Evolutionary conservation across 805 yeast genomes (phyloP), one percentile per base, ranked within the genome.

Genomic region (Pichia insulana): DNA sequence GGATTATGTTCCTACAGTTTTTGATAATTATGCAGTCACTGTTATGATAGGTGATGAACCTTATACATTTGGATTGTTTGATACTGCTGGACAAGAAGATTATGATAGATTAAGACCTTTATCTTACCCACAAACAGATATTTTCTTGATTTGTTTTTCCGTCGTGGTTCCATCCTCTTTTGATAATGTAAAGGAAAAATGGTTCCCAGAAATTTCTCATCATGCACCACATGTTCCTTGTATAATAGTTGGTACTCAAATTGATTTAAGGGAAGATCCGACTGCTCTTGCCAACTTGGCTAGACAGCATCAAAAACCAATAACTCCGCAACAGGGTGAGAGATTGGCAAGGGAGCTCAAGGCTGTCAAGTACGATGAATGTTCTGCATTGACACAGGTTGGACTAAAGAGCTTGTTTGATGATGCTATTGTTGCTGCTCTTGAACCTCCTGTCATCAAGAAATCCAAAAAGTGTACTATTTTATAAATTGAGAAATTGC

Each of bases 31-130:
- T 61, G 95, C 96, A 10, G 96, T 86, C 32, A 86, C 95, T 2
- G 95, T 86, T 39, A 85, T 86, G 80, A 90, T 90, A 58, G 98
- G 97, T 40, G 97, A 92, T 62, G 97, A 89, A 66, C 97, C 98
- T 37, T 89, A 86, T 63, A 92, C 97, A 15, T 75, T 90, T 56
- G 97, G 97, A n/a, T 71, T 90, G 48, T 90, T 92, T 59, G 98
- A 90, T 70, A 90, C 98, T 30, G 98, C 98, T 25, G 98, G 98
- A 40, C 98, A 90, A 71, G 98, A 90, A 75, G 98, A 90, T 71
- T 90, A 92, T 65, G 98, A 90, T 69, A 78, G 98, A 61, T 71
- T 90, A 60, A 84, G 98, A 68, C 98, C 98, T 8, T 75, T 92
- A 55, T 83, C 95, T 44, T 90, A 90, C 65, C 97, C 98, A 15